Evolutionary conservation across 495 filamentous ascomycete genomes (phyloP), one percentile per base, ranked within the genome.

Genomic region (Neurospora sp.): DNA sequence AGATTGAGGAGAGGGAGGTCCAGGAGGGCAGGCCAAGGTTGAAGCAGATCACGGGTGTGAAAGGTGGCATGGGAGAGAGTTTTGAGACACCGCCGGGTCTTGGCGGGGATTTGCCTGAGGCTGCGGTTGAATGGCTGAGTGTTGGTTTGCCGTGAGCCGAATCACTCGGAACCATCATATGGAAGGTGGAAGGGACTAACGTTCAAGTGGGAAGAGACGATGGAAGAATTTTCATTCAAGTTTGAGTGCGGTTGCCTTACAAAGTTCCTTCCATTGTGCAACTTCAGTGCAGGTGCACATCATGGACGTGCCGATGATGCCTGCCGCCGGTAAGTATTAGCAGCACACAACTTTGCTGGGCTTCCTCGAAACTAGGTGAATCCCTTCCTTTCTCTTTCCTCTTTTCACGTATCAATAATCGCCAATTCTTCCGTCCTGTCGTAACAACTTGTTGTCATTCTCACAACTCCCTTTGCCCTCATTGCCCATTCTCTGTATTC

Each of bases 1-100:
- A 90, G 4, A 88, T 89, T 72, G 84, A 81, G 39, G 80, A 81
- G 31, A 72, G 73, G 4, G 70, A 78, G 39, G 71, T 46, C 0
- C 79, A 78, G 9, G 79, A 78, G 18, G 79, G 78, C 38, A 74
- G 70, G 3, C 81, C 78, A 48, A 74, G 69, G 70, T 77, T 88
- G 40, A 76, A 81, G 42, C 83, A 88, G 76, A 35, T 66, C 14
- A 66, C 54, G 27, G 27, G 54, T 0, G 72, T 72, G 71, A 78
- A 80, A 69, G 82, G 82, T 40, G 82, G 82, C 0, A 73, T 82
- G 39, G 80, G 81, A 10, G 27, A 66, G 54, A 66, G 54, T 37
- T 66, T 66, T 3, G 54, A 66, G 54, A 66, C 54, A 14, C 54
- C 54, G 14, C 14, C 54, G 1, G 54, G 54, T 18, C 12, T 66